These are phyloP conservation scores for Lumnitzera racemosa DNA, from an alignment of 345 rosid species.

Conservation along the genomic window DNA sequence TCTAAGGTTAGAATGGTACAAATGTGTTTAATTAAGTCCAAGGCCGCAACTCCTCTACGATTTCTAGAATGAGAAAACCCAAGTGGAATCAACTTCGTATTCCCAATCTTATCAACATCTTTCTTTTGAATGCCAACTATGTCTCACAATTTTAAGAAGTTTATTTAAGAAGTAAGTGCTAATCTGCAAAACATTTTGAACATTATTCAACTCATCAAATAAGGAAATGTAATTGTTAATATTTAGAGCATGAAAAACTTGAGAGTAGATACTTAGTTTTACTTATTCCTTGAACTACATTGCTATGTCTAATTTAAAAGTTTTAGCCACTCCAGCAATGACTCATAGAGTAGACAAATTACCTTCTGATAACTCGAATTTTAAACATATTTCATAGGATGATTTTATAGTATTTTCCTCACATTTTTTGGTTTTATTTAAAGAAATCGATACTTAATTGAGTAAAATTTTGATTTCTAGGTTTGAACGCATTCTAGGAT, in stretches of 20 bases:
- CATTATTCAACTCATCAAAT: neutral
- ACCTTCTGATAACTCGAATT: too few relatives aligned
- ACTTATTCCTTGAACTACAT: conserved; percentile 74
- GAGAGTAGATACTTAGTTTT: conserved; percentile 6
- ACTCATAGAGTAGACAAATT: conserved; percentile 59
- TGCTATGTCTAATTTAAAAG: conserved; percentile 49
- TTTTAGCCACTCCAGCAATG: conserved; percentile 52
- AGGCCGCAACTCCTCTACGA: conserved; percentile 44
- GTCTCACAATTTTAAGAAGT: conserved; percentile 62
- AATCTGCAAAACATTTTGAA: conserved; percentile 38
- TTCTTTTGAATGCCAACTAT: conserved; percentile 45
- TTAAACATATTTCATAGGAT: too few relatives aligned
- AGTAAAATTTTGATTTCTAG: too few relatives aligned
- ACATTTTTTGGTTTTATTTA: too few relatives aligned
- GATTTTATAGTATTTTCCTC: too few relatives aligned
- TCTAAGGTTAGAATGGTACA: conserved; percentile 83
- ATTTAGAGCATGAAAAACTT: neutral
- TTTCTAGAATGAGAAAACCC: conserved; percentile 22
- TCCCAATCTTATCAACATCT: conserved; percentile 32
- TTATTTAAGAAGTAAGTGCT: conserved; percentile 54
- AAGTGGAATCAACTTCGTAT: conserved; percentile 15
- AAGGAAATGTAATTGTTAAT: conserved; percentile 4
- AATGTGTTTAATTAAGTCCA: conserved; percentile 75
- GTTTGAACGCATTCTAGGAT: too few relatives aligned
- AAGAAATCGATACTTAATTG: too few relatives aligned